phyloP scores from a whole-genome alignment of 2,329 filamentous ascomycete species.

The Paecilomyces sp. region DNA sequence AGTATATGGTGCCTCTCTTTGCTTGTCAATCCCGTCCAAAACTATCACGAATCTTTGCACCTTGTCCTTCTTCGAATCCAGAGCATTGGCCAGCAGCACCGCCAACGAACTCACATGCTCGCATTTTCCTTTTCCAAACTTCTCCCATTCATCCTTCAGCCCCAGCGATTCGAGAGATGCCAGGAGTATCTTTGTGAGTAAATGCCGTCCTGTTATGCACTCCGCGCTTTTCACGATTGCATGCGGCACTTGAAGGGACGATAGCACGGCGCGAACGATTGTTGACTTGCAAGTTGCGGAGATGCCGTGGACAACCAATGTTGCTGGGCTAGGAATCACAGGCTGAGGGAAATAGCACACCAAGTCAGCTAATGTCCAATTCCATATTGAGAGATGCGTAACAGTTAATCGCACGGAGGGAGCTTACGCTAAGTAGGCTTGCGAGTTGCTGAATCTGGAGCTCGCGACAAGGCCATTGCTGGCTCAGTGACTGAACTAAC shows the following conservation, averaged over 20 bases:
- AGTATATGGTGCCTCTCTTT: slow-evolving; percentile 72
- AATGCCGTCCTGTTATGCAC: slow-evolving; percentile 39
- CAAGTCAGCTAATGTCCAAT: not conserved
- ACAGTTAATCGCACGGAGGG: not conserved
- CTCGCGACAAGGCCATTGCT: slow-evolving; percentile 38
- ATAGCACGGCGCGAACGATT: slow-evolving; percentile 59
- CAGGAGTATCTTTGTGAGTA: slow-evolving; percentile 40
- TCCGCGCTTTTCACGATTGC: slow-evolving; percentile 37
- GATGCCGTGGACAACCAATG: slow-evolving; percentile 74
- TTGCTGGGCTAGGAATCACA: slow-evolving; percentile 58
- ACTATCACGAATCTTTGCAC: slow-evolving; percentile 67
- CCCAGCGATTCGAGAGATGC: slow-evolving; percentile 28
- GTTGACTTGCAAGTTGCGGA: slow-evolving; percentile 81
- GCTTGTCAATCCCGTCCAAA: slow-evolving; percentile 78
- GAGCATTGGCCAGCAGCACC: slow-evolving; percentile 55
- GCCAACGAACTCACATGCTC: slow-evolving; percentile 73
- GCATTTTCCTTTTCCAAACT: slow-evolving; percentile 53
- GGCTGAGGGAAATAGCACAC: slow-evolving; percentile 16
- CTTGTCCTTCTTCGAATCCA: slow-evolving; percentile 21
- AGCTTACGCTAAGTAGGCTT: slow-evolving; percentile 33
- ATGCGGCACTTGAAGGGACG: slow-evolving; percentile 46
- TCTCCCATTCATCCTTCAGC: slow-evolving; percentile 33
- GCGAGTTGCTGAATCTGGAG: slow-evolving; percentile 34
- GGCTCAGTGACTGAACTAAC: slow-evolving; percentile 25
- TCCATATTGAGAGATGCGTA: not conserved